A percentile compares a stretch with the other conserved stretches of the same genome.
phyloP scores from a whole-genome alignment of 2,329 filamentous ascomycete species.

The Fusarium transvaalense region DNA sequence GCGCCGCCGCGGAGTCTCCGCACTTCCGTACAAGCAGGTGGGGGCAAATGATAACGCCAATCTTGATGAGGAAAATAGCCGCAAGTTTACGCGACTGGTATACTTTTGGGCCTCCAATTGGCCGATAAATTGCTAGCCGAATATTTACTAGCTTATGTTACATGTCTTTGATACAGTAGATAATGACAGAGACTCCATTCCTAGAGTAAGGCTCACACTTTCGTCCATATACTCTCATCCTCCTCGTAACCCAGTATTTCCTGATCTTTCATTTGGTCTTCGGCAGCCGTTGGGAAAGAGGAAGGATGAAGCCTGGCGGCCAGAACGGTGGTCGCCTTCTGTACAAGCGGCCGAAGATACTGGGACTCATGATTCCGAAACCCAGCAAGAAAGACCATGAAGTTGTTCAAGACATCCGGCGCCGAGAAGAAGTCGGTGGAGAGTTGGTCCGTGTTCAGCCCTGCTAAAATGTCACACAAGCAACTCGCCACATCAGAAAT shows the following conservation, averaged over 20 bases:
- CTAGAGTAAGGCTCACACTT: background rate
- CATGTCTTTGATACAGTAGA: background rate
- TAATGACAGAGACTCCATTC: background rate
- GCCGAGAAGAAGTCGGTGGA: constrained; percentile 9
- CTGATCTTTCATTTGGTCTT: background rate
- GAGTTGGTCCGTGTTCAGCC: constrained; percentile 1
- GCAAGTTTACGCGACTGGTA: background rate
- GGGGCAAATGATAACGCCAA: background rate
- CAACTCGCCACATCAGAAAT: constrained; percentile 39
- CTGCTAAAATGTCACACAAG: constrained; percentile 37
- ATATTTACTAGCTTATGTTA: background rate
- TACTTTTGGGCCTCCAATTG: background rate
- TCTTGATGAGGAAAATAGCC: background rate
- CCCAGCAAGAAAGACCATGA: constrained; percentile 37
- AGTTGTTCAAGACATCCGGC: constrained; percentile 28
- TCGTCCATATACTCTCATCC: background rate
- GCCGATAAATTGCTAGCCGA: background rate
- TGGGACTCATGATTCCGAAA: constrained; percentile 41
- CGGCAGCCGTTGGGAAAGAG: background rate
- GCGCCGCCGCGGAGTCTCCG: too few species aligned
- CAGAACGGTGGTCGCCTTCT: constrained; percentile 10
- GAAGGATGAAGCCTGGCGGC: constrained; percentile 12
- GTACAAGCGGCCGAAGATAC: constrained; percentile 31
- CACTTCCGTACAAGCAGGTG: background rate
- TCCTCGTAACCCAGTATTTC: background rate